These are phyloP conservation scores for Aotearoamyces nothofagi DNA, from an alignment of 2,329 filamentous ascomycete species.

Conservation along the genomic window DNA sequence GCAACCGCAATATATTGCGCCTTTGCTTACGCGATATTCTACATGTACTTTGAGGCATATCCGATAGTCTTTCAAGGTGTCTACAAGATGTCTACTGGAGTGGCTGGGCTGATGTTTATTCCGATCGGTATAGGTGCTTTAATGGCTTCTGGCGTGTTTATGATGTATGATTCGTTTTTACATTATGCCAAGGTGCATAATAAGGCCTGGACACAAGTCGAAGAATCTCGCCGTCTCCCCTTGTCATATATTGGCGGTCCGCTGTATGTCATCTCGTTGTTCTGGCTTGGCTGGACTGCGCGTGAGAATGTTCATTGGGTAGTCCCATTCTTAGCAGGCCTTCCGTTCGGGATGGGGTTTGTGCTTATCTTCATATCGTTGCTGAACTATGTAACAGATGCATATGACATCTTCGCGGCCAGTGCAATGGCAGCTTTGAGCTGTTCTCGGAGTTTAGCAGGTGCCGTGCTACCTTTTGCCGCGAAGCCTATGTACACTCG, in stretches of 20 bases:
- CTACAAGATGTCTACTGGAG: slow-evolving; percentile 42
- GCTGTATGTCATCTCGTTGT: slow-evolving; percentile 30
- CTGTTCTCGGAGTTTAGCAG: slow-evolving; percentile 23
- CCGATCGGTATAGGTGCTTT: slow-evolving; percentile 34
- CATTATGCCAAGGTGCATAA: slow-evolving; percentile 30
- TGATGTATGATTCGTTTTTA: slow-evolving; percentile 34
- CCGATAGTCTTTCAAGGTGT: slow-evolving; percentile 44
- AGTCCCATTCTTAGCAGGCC: slow-evolving; percentile 38
- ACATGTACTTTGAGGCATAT: slow-evolving; percentile 50
- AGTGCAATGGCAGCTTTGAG: slow-evolving; percentile 32
- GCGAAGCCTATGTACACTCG: slow-evolving; percentile 28
- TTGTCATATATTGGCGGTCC: slow-evolving; percentile 31
- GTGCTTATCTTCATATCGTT: slow-evolving; percentile 43
- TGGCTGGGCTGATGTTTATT: slow-evolving; percentile 44
- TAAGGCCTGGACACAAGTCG: slow-evolving; percentile 30
- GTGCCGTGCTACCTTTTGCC: slow-evolving; percentile 30
- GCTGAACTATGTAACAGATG: slow-evolving; percentile 41
- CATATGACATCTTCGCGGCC: slow-evolving; percentile 41
- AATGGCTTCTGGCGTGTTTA: slow-evolving; percentile 32
- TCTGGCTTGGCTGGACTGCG: slow-evolving; percentile 43
- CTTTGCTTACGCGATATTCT: slow-evolving; percentile 47
- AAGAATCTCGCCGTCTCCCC: slow-evolving; percentile 33
- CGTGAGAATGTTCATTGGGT: slow-evolving; percentile 35
- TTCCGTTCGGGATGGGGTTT: slow-evolving; percentile 34
- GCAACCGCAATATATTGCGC: slow-evolving; percentile 46